Percentiles rank a stretch among this genome's conserved stretches.
Evolutionary conservation across 2,329 filamentous ascomycete species (phyloP).

Genomic region (Tolypocladium album): DNA sequence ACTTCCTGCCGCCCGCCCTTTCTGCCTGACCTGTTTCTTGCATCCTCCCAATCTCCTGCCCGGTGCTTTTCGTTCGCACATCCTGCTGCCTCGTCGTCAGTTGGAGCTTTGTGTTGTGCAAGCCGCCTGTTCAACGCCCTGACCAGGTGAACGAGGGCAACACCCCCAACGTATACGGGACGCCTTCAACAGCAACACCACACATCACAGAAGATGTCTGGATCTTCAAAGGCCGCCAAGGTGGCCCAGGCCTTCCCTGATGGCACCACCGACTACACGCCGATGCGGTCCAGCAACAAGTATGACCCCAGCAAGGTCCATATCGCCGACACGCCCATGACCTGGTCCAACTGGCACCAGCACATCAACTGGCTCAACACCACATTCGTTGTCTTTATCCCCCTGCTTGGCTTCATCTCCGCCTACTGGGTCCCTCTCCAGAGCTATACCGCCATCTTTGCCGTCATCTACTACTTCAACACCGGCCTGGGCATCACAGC

Average conservation of each 20-base stretch:
- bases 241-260: constrained; percentile 34
- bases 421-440: constrained; percentile 71
- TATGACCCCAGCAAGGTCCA: constrained; percentile 62
- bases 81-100: background rate
- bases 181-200: background rate
- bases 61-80: background rate
- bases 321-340: constrained; percentile 75
- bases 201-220: constrained; percentile 15
- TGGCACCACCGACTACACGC: constrained; percentile 45
- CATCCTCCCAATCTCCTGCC: background rate
- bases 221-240: constrained; percentile 26
- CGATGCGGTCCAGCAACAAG: constrained; percentile 29
- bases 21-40: background rate
- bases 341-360: constrained; percentile 75
- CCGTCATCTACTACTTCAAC: constrained; percentile 73
- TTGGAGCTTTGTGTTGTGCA: background rate
- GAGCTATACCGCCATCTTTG: constrained; percentile 60
- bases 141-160: background rate
- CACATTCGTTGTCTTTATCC: constrained; percentile 67
- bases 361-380: constrained; percentile 93
- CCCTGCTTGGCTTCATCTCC: constrained; percentile 60
- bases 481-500: constrained; percentile 73
- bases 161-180: background rate
- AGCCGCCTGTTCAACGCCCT: background rate
- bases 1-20: background rate